Base-by-base conservation (phyloP, 2,329 filamentous ascomycete species). In the Leptographium flavum region DNA sequence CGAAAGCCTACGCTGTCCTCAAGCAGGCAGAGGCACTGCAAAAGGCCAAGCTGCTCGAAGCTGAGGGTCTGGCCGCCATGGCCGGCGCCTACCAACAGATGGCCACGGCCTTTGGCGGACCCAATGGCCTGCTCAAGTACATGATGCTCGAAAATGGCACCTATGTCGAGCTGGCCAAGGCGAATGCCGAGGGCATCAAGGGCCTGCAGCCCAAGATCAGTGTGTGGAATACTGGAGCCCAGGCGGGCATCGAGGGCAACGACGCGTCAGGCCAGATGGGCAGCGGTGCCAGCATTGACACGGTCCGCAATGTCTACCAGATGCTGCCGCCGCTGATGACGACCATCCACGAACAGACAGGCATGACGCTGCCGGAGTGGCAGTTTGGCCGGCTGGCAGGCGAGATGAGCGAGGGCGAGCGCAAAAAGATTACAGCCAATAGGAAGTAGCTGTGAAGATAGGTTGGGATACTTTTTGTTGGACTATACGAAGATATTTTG, bases 321-420 rank as follows among this genome's bases (percentile, higher is more conserved):
- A 83, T 79, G 59, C 67, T 93, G 49, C 87, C 87, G 31, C 87
- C 87, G 5, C 69, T 93, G 19, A 79, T 93, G 65, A 79, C 74
- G 10, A 93, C 87, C 0, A 90, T 94, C 56, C 81, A 92, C 54
- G 86, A 93, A 49, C 87, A 94, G 68, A 93, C 86, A 0, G 86
- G 86, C 0, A 87, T 93, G 56, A 71, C 73, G 1, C 76, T 88
- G 7, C 87, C 87, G 1, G 75, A 74, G 55, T 93, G 87, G 87
- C 74, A 79, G 58, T 79, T 79, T 57, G 75, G 75, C 0, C 66
- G 63, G 35, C 52, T 50, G 33, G 62, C 63, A 5, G 53, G 52
- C 1, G 54, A 63, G 46, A 60, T 60, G 50, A 47, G 43, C 35
- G 47, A 55, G 44, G 45, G 49, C 56, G 47, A 68, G 55, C 33